Conservation (phyloP, 2,329 filamentous ascomycete genomes). For the Xylariaceae sp. region DNA sequence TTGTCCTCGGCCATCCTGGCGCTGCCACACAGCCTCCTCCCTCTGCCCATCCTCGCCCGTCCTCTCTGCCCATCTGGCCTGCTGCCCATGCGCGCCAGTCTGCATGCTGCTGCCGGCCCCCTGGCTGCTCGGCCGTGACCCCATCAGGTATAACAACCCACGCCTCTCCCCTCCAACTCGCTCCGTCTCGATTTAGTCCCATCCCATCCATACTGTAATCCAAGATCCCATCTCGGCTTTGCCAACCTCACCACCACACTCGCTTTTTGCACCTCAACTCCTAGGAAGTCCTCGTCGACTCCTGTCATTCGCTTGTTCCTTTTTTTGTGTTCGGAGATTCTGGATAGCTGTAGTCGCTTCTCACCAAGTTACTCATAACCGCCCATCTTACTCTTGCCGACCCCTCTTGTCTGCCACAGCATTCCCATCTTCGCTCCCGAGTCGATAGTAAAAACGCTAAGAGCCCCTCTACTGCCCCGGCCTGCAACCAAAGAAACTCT, state of each 20-base stretch:
- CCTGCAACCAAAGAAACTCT: constrained; percentile 3
- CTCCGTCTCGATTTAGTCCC: constrained; percentile 29
- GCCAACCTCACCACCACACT: constrained; percentile 43
- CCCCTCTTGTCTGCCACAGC: neutral
- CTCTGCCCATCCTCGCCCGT: neutral
- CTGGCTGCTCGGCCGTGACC: constrained; percentile 7
- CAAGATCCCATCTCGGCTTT: constrained; percentile 33
- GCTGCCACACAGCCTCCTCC: neutral
- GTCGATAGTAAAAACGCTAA: constrained; percentile 5
- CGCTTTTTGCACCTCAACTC: constrained; percentile 42
- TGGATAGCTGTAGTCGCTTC: constrained; percentile 15
- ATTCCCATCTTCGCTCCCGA: constrained; percentile 8
- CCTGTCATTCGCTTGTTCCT: constrained; percentile 68
- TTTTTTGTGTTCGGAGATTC: constrained; percentile 46
- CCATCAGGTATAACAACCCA: constrained; percentile 31
- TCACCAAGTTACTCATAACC: too few relatives aligned
- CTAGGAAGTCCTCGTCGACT: constrained; percentile 71
- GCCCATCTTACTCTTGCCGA: too few relatives aligned
- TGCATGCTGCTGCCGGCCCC: too few relatives aligned
- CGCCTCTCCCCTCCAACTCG: constrained; percentile 28
- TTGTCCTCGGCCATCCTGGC: neutral
- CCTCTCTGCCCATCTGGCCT: constrained; percentile 7
- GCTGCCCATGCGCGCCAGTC: constrained; percentile 2
- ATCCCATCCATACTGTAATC: constrained; percentile 26
- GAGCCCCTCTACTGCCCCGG: neutral